Base-by-base conservation (phyloP, 2,329 filamentous ascomycete genomes). In the Pseudogymnoascus verrucosus region DNA sequence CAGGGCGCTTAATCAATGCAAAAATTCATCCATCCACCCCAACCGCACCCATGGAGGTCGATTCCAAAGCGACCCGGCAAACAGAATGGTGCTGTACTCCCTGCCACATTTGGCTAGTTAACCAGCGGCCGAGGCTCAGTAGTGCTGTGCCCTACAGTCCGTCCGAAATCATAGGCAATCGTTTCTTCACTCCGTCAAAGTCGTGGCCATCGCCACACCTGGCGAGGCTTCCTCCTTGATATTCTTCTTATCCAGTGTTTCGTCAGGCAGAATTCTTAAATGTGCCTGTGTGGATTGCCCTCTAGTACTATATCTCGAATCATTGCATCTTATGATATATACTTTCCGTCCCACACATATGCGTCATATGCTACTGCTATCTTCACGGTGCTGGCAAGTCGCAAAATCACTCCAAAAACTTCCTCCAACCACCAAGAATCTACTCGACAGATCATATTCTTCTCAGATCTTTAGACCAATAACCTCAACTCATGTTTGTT, bases 51-150 rank as follows among this genome's bases (percentile, higher is more conserved):
- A 42, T 42, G 39, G 16, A 42, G 39, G 39, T 42, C 39, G 39
- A 42, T 42, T 42, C n/a, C 16, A 42, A 42, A 42, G 39, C 39
- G 39, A 42, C 39, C 39, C 39, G 39, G 39, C 39, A 42, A 42
- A 8, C 39, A 42, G 39, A 34, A 57, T 57, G 28, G 23, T 34
- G 21, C 23, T 57, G 47, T 57, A 34, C n/a, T 26, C 47, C 28
- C 47, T 57, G 47, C 47, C 21, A 26, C 47, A 57, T 57, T 28
- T 16, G 47, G 47, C 47, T 57, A 57, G 47, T 57, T 34, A n/a
- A 42, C n/a, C 12, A 57, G 47, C 47, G 47, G 47, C 47, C 47
- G 47, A 28, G 47, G 47, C 47, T 57, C 21, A 57, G 47, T 57
- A 34, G 47, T 57, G 47, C 47, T 26, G 47, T 28, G 47, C 47